These are phyloP conservation scores for Nakazawaea anatomiae DNA, from an alignment of 805 yeast genomes.

Conservation along the genomic window DNA sequence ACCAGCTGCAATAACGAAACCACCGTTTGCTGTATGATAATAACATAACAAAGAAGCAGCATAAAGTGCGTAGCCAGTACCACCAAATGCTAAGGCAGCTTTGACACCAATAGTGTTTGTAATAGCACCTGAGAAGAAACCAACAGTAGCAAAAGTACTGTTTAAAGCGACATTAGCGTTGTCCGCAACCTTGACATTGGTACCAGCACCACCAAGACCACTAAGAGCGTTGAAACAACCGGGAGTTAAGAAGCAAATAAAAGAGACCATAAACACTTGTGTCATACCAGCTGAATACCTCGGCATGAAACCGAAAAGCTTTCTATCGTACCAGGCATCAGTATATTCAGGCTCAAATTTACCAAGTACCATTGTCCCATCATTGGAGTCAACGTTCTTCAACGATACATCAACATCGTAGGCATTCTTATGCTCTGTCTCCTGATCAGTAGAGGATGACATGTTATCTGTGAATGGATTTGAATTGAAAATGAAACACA, in stretches of 20 bases:
- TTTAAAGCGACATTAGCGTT: constrained; percentile 48
- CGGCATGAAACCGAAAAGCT: constrained; percentile 23
- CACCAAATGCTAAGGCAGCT: constrained; percentile 42
- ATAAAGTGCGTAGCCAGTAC: constrained; percentile 49
- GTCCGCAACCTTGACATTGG: constrained; percentile 32
- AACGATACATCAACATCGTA: constrained; percentile 8
- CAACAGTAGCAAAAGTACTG: constrained; percentile 50
- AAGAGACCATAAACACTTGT: constrained; percentile 40
- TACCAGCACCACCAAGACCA: constrained; percentile 42
- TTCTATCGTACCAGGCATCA: constrained; percentile 33
- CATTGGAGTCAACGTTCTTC: constrained; percentile 1
- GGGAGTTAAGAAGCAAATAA: constrained; percentile 42
- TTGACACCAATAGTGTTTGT: constrained; percentile 44
- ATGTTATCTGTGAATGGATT: background rate
- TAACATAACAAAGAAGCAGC: constrained; percentile 45
- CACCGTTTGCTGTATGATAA: constrained; percentile 38
- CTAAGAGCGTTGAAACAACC: constrained; percentile 46
- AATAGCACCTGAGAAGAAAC: constrained; percentile 52
- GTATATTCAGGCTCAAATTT: constrained; percentile 9
- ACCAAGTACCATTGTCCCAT: background rate
- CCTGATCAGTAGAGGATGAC: constrained; percentile 5
- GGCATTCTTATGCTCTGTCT: constrained; percentile 3
- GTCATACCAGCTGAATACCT: constrained; percentile 33
- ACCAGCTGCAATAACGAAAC: constrained; percentile 51
- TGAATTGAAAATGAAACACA: too few species aligned